These are phyloP conservation scores for Phytophthora ramorum DNA, from an alignment of 352 stramenopile species.

Conservation along the genomic window DNA sequence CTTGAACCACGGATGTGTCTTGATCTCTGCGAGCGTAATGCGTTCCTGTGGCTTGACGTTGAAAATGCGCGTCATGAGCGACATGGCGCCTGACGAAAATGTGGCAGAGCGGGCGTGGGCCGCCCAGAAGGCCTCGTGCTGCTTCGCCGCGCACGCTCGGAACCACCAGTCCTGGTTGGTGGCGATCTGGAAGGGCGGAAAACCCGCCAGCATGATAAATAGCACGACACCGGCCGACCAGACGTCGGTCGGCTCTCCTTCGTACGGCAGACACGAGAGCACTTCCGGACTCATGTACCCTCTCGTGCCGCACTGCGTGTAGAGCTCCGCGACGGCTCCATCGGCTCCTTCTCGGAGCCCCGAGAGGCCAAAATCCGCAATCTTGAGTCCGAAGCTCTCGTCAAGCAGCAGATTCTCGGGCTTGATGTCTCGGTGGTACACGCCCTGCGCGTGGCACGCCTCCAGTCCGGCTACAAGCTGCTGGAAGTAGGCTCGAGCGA, in stretches of 20 bases:
- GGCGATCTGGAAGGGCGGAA: conserved; percentile 93
- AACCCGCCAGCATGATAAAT: conserved; percentile 94
- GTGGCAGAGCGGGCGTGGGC: conserved; percentile 70
- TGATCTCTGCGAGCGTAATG: conserved; percentile 84
- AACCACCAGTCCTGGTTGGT: conserved; percentile 93
- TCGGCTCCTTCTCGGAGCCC: conserved; percentile 80
- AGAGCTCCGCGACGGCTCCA: conserved; percentile 67
- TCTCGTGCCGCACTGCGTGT: conserved; percentile 90
- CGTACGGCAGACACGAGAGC: conserved; percentile 81
- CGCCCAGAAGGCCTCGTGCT: conserved; percentile 85
- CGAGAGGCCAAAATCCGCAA: conserved; percentile 97
- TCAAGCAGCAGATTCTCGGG: conserved; percentile 94
- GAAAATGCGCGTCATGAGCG: conserved; percentile 79
- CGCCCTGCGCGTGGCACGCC: conserved; percentile 79
- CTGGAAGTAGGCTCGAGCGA: conserved; percentile 90
- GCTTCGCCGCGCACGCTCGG: conserved; percentile 67
- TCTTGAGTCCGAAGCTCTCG: conserved; percentile 87
- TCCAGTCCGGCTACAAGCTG: conserved; percentile 86
- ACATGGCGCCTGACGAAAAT: conserved; percentile 80
- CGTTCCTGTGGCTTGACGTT: conserved; percentile 71
- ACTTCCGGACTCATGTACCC: conserved; percentile 96
- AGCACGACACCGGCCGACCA: conserved; percentile 94
- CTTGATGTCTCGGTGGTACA: conserved; percentile 95
- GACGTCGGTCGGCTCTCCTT: conserved; percentile 89
- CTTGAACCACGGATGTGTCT: conserved; percentile 73